Percentiles rank a stretch among this genome's conserved stretches.
Conservation (phyloP, 2,329 filamentous ascomycete species). For the Fusarium concolor region DNA sequence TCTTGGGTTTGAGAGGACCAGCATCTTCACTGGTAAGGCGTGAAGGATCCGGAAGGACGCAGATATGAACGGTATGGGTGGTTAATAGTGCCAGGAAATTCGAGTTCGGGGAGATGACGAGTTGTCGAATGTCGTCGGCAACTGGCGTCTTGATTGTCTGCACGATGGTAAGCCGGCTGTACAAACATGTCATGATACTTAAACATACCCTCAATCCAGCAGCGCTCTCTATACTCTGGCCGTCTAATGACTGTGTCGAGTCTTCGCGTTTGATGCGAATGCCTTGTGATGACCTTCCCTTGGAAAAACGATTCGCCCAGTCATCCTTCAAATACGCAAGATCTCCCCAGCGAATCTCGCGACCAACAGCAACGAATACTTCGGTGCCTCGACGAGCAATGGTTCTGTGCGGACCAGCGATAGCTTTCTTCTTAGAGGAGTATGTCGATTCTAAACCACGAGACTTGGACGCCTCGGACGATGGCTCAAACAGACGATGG, state of each 20-base stretch:
- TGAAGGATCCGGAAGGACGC: constrained; percentile 82
- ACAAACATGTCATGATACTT: not conserved
- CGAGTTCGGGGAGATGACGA: constrained; percentile 84
- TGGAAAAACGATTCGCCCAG: constrained; percentile 50
- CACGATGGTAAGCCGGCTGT: constrained; percentile 14
- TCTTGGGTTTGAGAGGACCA: constrained; percentile 80
- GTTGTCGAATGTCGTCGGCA: constrained; percentile 84
- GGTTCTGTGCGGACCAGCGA: constrained; percentile 68
- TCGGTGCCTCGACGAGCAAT: constrained; percentile 87
- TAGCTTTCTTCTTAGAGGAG: constrained; percentile 57
- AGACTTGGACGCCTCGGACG: constrained; percentile 54
- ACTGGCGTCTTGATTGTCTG: constrained; percentile 82
- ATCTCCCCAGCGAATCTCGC: constrained; percentile 92
- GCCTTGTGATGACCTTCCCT: constrained; percentile 49
- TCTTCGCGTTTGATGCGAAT: constrained; percentile 62
- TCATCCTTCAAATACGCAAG: constrained; percentile 80
- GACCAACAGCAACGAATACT: constrained; percentile 87
- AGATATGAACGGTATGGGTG: constrained; percentile 87
- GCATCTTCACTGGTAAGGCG: constrained; percentile 78
- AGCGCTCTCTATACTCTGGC: constrained; percentile 46
- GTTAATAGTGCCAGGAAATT: constrained; percentile 89
- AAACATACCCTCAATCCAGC: constrained; percentile 52
- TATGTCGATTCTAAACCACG: constrained; percentile 55
- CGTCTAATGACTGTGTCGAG: constrained; percentile 54
- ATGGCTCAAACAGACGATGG: constrained; percentile 77